Base-by-base conservation (phyloP, 176 grass and related monocot genomes). In the Thinopyrum elongatum region DNA sequence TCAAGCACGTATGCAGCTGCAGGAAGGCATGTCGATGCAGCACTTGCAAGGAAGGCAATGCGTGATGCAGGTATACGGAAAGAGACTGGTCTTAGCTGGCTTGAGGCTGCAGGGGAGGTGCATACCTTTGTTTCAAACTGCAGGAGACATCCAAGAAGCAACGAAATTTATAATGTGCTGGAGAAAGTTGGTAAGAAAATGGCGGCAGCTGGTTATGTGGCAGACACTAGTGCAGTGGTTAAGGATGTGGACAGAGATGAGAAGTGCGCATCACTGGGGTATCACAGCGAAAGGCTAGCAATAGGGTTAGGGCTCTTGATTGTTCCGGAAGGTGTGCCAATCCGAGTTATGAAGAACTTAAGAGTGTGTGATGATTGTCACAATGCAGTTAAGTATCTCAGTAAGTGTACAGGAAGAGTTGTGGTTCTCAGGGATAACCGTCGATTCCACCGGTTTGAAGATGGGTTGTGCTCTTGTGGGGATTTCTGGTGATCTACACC, bases 351-450 rank as follows among this genome's bases (percentile, higher is more conserved):
- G 94, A 98, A 98, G 88, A 98, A 96, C 66, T 65, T 96, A 34
- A 87, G 92, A 75, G 97, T 98, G 80, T 96, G 97, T 86, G 86
- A 88, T 83, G 97, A 98, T 87, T 98, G 97, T 79, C 97, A 99
- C 77, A 94, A 79, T 49, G 97, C 97, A 57, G 87, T 99, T 80
- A 96, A 99, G 82, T 94, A 91, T 83, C 73, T 99, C 76, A 91
- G 86, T 38, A 95, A 94, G 72, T 99, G 97, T 84, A 99, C 97
- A 12, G 85, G 88, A 58, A 89, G 94, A 80, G 72, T 87, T 70
- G 84, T 99, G 35, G 44, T 99, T 80, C 86, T 96, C 42, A 93
- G 97, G 82, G 97, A 99, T 74, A 92, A 94, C 78, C 84, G 90
- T 61, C 86, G 92, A 19, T 99, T 99, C 75, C 97, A 99, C 68